Evolutionary conservation across 2,329 filamentous ascomycete species (phyloP), one percentile per base, ranked within the genome.

Genomic region (Fusarium domesticum): DNA sequence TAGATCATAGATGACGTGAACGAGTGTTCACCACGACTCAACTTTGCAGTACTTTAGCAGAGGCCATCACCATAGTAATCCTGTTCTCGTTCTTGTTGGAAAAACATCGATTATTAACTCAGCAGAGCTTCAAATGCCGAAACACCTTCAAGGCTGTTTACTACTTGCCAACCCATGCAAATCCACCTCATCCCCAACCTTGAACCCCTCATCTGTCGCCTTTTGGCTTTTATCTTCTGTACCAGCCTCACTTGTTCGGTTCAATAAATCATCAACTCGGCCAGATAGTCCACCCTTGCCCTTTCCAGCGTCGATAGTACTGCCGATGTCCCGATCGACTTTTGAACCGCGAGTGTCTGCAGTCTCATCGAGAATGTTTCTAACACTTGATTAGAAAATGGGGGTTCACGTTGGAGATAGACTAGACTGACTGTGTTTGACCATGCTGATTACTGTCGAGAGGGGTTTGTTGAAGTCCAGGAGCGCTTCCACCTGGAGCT

Each of bases 301-400:
- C 3, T 37, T 42, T 1, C 15, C 42, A 1, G 42, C 46, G 16
- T 50, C 46, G 3, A 50, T 50, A 10, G 30, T 46, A 0, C 33
- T 35, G 2, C 48, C 48, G 6, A 50, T 11, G 4, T 42, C 50
- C 6, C 38, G 38, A 6, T 50, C 48, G 2, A 50, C 46, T 5
- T 25, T 30, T 8, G 39, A 18, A 2, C 46, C 48, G 2, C 20
- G 18, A 0, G 46, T 50, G 0, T 50, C 46, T 4, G 46, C 46
- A 0, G 42, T 50, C 30, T 50, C 46, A 2, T 50, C 42, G 10
- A 46, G 38, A 1, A 50, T 42, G 17, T 50, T 50, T 6, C 42
- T 50, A 4, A 2, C 3, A 1, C 5, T 2, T 2, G 18, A 6
- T 50, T 3, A 49, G 39, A 2, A 6, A 3, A 17, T 5, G 0